A percentile compares a stretch with the other conserved stretches of the same genome.
These are phyloP conservation scores for Cladorrhinum sp. DNA, from an alignment of 2,329 filamentous ascomycete genomes.

Conservation along the genomic window DNA sequence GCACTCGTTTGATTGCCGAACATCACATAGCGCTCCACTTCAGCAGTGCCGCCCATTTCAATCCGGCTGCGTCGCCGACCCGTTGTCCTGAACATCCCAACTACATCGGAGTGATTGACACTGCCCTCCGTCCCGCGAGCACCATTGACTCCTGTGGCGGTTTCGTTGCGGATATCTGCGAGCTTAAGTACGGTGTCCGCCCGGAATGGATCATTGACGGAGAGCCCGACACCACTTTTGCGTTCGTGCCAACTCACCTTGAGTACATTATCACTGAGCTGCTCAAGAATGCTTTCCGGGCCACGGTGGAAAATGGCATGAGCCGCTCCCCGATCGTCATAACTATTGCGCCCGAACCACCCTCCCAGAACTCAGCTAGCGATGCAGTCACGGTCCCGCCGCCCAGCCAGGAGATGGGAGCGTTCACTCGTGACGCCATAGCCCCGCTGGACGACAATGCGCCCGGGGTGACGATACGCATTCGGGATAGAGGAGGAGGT, in stretches of 20 bases:
- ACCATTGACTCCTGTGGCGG: conserved; percentile 82
- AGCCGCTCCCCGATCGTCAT: conserved; percentile 81
- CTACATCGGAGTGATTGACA: conserved; percentile 96
- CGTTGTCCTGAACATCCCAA: conserved; percentile 53
- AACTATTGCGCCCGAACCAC: conserved; percentile 75
- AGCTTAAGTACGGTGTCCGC: conserved; percentile 88
- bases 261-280: conserved; percentile 97
- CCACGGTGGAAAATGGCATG: conserved; percentile 80
- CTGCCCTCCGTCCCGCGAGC: conserved; percentile 73
- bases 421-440: conserved; percentile 47
- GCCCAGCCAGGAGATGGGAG: conserved; percentile 39
- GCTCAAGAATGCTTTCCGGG: conserved; percentile 93
- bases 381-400: conserved; percentile 33
- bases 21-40: conserved; percentile 92
- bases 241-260: conserved; percentile 91
- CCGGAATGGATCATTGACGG: conserved; percentile 80
- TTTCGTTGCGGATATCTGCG: conserved; percentile 93
- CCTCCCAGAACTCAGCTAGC: conserved; percentile 18
- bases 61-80: conserved; percentile 49
- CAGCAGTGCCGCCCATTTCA: conserved; percentile 65
- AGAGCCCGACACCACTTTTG: conserved; percentile 82
- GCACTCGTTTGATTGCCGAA: conserved; percentile 89
- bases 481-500: conserved; percentile 91
- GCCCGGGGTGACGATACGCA: conserved; percentile 89
- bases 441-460: conserved; percentile 60